Percentiles rank a stretch among this genome's conserved stretches.
These are phyloP conservation scores for Scheffersomyces illinoinensis DNA, from an alignment of 1,139 yeast species.

Conservation along the genomic window DNA sequence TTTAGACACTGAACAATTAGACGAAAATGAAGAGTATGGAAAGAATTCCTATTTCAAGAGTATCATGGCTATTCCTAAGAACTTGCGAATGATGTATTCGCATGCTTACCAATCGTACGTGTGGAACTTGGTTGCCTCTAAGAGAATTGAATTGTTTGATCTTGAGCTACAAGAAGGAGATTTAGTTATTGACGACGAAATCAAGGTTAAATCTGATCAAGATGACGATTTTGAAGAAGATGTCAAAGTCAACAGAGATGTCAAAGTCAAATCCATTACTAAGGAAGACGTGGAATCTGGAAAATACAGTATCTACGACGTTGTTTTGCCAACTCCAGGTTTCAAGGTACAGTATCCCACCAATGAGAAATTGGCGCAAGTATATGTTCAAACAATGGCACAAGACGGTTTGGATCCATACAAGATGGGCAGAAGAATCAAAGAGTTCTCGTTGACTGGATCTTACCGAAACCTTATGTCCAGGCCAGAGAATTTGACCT, in stretches of 20 bases:
- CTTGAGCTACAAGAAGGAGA: conserved; percentile 77
- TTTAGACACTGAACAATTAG: conserved; percentile 47
- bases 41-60: conserved; percentile 68
- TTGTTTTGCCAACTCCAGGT: conserved; percentile 94
- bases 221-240: conserved; percentile 66
- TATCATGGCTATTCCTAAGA: conserved; percentile 90
- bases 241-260: conserved; percentile 51
- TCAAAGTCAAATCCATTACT: conserved; percentile 70
- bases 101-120: conserved; percentile 97
- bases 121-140: conserved; percentile 88
- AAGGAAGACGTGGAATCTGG: conserved; percentile 66
- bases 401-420: conserved; percentile 81
- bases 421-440: conserved; percentile 78
- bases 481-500: conserved; percentile 65
- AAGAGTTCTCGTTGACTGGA: conserved; percentile 91
- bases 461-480: conserved; percentile 79
- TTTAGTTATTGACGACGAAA: conserved; percentile 53
- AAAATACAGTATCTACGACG: conserved; percentile 70
- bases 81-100: conserved; percentile 89
- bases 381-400: conserved; percentile 74
- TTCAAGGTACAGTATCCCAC: conserved; percentile 82
- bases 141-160: conserved; percentile 73
- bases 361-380: conserved; percentile 57
- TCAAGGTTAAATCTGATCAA: conserved; percentile 31
- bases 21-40: conserved; percentile 47